Evolutionary conservation across 108 stramenopile species (phyloP).

Genomic region (Poteriospumella lacustris): DNA sequence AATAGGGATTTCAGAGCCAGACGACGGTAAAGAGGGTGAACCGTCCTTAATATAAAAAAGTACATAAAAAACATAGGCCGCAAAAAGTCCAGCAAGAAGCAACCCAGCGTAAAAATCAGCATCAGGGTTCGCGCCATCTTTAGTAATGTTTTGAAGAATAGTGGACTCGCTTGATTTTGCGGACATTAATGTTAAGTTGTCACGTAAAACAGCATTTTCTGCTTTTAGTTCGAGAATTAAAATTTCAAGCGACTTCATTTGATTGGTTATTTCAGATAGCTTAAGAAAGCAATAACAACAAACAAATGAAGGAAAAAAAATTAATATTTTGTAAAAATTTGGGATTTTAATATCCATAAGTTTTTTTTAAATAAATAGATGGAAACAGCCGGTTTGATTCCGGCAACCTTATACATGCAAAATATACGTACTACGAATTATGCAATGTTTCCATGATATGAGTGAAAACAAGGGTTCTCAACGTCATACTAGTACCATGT

Average conservation of each 20-base stretch:
- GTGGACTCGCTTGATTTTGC: background rate
- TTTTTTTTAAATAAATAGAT: conserved; percentile 10
- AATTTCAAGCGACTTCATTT: background rate
- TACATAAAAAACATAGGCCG: background rate
- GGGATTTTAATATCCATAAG: background rate
- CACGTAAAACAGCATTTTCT: background rate
- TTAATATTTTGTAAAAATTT: background rate
- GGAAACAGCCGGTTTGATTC: background rate
- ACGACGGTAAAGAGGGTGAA: background rate
- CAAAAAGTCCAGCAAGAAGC: background rate
- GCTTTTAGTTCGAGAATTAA: background rate
- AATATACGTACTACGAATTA: background rate
- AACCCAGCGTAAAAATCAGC: background rate
- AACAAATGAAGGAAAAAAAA: background rate
- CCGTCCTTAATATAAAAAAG: background rate
- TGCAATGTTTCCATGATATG: background rate
- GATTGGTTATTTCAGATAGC: background rate
- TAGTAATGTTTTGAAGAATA: background rate
- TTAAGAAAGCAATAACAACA: background rate
- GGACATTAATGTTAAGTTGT: background rate
- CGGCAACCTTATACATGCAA: conserved; percentile 7
- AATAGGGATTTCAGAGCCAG: background rate
- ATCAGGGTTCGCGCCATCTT: background rate
- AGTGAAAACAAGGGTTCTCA: background rate
- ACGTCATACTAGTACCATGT: background rate